These are phyloP conservation scores for Penicillium sp. DNA, from an alignment of 2,329 filamentous ascomycete genomes.

Conservation along the genomic window DNA sequence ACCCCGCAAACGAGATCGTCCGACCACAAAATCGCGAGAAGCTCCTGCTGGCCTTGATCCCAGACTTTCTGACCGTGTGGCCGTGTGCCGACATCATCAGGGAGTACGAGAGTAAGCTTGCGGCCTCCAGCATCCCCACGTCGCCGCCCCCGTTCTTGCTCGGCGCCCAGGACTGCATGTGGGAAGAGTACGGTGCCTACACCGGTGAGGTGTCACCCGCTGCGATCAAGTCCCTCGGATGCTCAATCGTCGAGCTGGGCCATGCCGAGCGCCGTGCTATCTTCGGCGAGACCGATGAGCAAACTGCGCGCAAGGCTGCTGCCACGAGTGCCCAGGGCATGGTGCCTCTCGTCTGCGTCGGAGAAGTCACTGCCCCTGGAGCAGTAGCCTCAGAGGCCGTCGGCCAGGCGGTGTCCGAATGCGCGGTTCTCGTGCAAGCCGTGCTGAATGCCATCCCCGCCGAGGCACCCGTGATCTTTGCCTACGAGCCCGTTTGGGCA, in stretches of 20 bases:
- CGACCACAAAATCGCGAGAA: slow-evolving; percentile 44
- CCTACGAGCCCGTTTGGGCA: slow-evolving; percentile 86
- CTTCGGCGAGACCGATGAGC: slow-evolving; percentile 69
- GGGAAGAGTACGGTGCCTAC: slow-evolving; percentile 65
- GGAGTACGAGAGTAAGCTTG: slow-evolving; percentile 26
- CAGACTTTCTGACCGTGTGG: slow-evolving; percentile 67
- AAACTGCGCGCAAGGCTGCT: slow-evolving; percentile 63
- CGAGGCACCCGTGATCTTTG: slow-evolving; percentile 66
- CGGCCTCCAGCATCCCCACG: slow-evolving; percentile 12
- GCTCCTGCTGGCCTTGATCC: slow-evolving; percentile 70
- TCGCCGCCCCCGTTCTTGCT: slow-evolving; percentile 53
- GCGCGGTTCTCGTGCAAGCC: slow-evolving; percentile 59
- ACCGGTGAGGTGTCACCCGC: slow-evolving; percentile 73
- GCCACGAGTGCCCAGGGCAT: slow-evolving; percentile 66
- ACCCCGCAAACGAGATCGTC: slow-evolving; percentile 45
- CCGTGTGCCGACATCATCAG: slow-evolving; percentile 41
- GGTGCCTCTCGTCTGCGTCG: slow-evolving; percentile 74
- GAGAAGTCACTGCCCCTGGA: slow-evolving; percentile 57
- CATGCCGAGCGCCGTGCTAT: slow-evolving; percentile 72
- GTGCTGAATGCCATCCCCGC: slow-evolving; percentile 59
- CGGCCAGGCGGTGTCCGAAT: slow-evolving; percentile 60
- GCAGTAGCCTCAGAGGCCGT: slow-evolving; percentile 48
- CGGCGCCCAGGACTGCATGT: slow-evolving; percentile 73
- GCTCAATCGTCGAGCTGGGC: slow-evolving; percentile 69
- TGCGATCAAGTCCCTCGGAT: slow-evolving; percentile 63